phyloP scores from a whole-genome alignment of 257 asterid species.

The Solanum chilense region DNA sequence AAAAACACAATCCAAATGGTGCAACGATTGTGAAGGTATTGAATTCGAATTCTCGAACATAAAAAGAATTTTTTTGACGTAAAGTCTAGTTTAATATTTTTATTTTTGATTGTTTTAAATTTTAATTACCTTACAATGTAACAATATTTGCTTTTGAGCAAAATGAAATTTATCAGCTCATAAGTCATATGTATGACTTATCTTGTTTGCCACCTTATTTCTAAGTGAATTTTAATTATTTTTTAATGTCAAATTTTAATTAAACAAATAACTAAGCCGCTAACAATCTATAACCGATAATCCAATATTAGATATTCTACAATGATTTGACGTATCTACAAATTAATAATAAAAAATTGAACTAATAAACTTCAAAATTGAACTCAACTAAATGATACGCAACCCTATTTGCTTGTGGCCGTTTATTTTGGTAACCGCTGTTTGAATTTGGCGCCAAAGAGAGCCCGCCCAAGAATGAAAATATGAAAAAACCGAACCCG shows the following conservation, averaged over 20 bases:
- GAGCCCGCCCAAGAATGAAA: not conserved
- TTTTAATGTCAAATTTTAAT: too few species aligned
- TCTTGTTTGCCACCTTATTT: not conserved
- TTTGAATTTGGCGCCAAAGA: not conserved
- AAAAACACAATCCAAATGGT: not conserved
- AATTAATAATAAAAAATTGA: too few species aligned
- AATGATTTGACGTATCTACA: too few species aligned
- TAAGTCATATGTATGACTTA: not conserved
- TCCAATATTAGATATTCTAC: not conserved
- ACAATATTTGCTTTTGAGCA: not conserved
- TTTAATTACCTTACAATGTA: not conserved
- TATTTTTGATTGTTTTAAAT: fast-evolving
- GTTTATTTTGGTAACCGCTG: too few species aligned
- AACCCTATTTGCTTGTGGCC: not conserved
- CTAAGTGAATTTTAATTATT: too few species aligned
- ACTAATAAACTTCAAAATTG: too few species aligned
- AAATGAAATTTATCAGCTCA: too few species aligned
- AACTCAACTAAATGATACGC: too few species aligned
- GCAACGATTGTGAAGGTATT: too few species aligned
- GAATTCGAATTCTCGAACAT: fast-evolving
- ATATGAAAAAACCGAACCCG: not conserved
- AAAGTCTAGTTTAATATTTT: too few species aligned
- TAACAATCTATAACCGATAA: too few species aligned
- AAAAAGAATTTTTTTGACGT: fast-evolving
- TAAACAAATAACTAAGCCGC: too few species aligned